phyloP scores from a whole-genome alignment of 2,329 filamentous ascomycete genomes.

The Xylaria sp. region DNA sequence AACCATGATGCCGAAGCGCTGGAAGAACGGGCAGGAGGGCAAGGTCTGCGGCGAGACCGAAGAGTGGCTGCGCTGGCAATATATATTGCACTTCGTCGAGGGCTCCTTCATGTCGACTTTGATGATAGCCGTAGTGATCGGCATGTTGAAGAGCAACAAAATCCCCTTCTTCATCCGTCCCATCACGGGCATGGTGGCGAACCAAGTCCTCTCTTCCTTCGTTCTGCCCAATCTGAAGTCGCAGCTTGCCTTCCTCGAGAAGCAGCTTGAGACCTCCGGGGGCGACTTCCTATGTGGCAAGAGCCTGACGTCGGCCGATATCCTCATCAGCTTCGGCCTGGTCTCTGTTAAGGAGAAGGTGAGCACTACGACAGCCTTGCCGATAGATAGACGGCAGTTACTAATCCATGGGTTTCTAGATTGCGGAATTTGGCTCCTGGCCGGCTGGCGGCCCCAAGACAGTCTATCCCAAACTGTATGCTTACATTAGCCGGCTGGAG shows the following conservation, averaged over 20 bases:
- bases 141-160: conserved; percentile 48
- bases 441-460: conserved; percentile 46
- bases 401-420: conserved; percentile 19
- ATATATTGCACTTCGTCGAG: conserved; percentile 84
- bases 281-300: conserved; percentile 57
- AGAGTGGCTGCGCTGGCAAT: conserved; percentile 64
- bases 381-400: not conserved
- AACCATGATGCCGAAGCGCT: conserved; percentile 57
- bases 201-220: conserved; percentile 48
- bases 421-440: conserved; percentile 50
- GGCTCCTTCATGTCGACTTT: conserved; percentile 67
- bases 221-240: conserved; percentile 55
- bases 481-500: conserved; percentile 54
- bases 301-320: conserved; percentile 57
- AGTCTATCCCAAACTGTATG: conserved; percentile 52
- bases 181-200: conserved; percentile 54
- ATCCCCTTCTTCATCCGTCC: conserved; percentile 61
- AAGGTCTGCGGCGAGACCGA: conserved; percentile 65
- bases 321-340: conserved; percentile 59
- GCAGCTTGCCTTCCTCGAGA: conserved; percentile 57
- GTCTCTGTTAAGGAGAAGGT: conserved; percentile 48
- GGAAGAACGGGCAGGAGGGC: conserved; percentile 63
- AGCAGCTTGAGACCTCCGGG: conserved; percentile 52
- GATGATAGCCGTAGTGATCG: conserved; percentile 32
- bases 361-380: not conserved